Evolutionary conservation across 441 rosid genomes (phyloP).

Genomic region (Lepidium campestre): DNA sequence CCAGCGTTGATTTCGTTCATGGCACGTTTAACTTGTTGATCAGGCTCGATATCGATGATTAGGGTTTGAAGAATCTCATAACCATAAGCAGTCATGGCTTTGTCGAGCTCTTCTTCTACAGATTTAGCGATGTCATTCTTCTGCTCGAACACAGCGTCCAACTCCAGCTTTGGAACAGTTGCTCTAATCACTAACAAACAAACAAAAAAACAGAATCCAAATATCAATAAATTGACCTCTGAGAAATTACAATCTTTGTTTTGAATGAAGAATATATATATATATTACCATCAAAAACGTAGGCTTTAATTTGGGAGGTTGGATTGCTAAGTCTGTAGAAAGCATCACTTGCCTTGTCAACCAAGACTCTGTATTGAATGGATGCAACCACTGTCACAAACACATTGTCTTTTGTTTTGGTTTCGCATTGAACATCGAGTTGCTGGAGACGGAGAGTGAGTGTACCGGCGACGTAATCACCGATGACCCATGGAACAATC

Average conservation of each 20-base stretch:
- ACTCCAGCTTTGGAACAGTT: slow-evolving; percentile 54
- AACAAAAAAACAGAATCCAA: not conserved
- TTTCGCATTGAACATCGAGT: slow-evolving; percentile 55
- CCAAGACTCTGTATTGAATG: slow-evolving; percentile 54
- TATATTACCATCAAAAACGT: slow-evolving; percentile 74
- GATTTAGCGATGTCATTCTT: slow-evolving; percentile 64
- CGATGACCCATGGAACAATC: slow-evolving; percentile 73
- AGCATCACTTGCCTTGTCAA: slow-evolving; percentile 61
- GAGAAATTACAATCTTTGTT: too few species aligned
- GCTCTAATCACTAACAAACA: slow-evolving; percentile 47
- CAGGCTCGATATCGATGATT: slow-evolving; percentile 52
- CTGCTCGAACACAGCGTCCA: slow-evolving; percentile 59
- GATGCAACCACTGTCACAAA: slow-evolving; percentile 73
- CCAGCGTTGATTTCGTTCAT: slow-evolving; percentile 71
- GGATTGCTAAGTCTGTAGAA: slow-evolving; percentile 65
- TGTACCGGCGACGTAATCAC: slow-evolving; percentile 65
- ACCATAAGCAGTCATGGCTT: slow-evolving; percentile 69
- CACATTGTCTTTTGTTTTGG: slow-evolving; percentile 78
- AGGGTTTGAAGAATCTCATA: slow-evolving; percentile 59
- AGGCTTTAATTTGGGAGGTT: slow-evolving; percentile 53
- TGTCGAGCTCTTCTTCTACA: slow-evolving; percentile 59
- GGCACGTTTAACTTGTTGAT: slow-evolving; percentile 49
- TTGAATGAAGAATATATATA: too few species aligned
- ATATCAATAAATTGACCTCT: not conserved
- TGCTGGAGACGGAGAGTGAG: slow-evolving; percentile 76